These are phyloP conservation scores for Phytophthora brassicae DNA, from an alignment of 352 stramenopile species.

Conservation along the genomic window DNA sequence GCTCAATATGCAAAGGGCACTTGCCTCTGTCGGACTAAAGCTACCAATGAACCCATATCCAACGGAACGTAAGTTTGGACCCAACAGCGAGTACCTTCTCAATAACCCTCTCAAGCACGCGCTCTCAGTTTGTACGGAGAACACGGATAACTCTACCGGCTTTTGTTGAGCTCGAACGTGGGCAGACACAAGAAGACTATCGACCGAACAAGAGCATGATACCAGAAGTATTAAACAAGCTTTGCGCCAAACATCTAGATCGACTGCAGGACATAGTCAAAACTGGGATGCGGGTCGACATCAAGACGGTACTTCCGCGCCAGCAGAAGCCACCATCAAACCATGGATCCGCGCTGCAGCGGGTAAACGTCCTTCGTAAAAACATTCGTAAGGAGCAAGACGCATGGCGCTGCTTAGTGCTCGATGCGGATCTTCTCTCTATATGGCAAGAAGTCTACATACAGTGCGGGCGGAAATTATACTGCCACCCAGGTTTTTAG, in stretches of 20 bases:
- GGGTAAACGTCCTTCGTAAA: slow-evolving; percentile 7
- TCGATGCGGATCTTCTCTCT: slow-evolving; percentile 4
- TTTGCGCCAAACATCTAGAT: neutral
- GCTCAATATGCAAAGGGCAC: too few relatives aligned
- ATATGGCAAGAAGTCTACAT: slow-evolving; percentile 12
- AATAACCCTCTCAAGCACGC: too few relatives aligned
- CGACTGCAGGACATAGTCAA: neutral
- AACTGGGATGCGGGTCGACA: neutral
- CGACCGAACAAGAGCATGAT: slow-evolving; percentile 13
- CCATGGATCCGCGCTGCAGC: slow-evolving; percentile 4
- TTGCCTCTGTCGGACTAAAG: too few relatives aligned
- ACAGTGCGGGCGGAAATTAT: too few relatives aligned
- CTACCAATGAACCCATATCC: too few relatives aligned
- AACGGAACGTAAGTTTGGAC: too few relatives aligned
- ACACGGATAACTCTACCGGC: neutral
- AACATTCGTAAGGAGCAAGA: slow-evolving; percentile 21
- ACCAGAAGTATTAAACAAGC: neutral
- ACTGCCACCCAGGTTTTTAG: too few relatives aligned
- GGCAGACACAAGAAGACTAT: slow-evolving; percentile 8
- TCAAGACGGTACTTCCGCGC: neutral
- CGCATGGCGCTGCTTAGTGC: slow-evolving; percentile 1
- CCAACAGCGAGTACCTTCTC: too few relatives aligned
- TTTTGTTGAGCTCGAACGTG: slow-evolving; percentile 16
- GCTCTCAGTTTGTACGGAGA: slow-evolving; percentile 9
- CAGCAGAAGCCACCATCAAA: slow-evolving; percentile 2